Conservation (phyloP, 1,284 basidiomycete genomes). For the Ceratobasidium sp. region DNA sequence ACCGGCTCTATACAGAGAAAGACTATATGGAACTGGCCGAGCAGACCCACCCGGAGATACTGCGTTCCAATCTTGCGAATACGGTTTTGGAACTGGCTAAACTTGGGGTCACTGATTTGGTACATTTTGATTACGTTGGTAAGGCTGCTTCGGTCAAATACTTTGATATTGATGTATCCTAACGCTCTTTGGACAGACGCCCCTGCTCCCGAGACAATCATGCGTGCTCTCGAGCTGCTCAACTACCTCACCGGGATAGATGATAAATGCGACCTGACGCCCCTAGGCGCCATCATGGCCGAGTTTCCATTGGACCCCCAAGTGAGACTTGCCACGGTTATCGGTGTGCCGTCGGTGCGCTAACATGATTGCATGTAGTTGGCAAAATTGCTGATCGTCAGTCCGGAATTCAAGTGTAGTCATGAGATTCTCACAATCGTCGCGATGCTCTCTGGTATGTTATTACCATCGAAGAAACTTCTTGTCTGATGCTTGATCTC, state of each 20-base stretch:
- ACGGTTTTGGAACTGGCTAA: slow-evolving; percentile 92
- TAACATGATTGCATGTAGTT: slow-evolving; percentile 63
- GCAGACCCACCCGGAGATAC: slow-evolving; percentile 63
- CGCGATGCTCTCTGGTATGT: slow-evolving; percentile 91
- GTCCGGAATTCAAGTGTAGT: slow-evolving; percentile 95
- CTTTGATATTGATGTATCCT: too few relatives aligned
- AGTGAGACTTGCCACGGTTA: slow-evolving; percentile 61
- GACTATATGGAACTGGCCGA: slow-evolving; percentile 81
- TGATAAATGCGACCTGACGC: slow-evolving; percentile 94
- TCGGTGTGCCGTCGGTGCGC: background rate
- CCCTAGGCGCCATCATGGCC: slow-evolving; percentile 97
- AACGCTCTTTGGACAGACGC: slow-evolving; percentile 81
- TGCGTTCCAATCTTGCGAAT: slow-evolving; percentile 61
- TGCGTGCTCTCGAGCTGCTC: slow-evolving; percentile 92
- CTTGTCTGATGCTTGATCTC: background rate
- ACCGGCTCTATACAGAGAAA: slow-evolving; percentile 97
- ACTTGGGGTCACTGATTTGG: slow-evolving; percentile 98
- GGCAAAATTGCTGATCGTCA: slow-evolving; percentile 94
- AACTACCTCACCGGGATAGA: slow-evolving; percentile 97
- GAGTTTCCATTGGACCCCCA: slow-evolving; percentile 99
- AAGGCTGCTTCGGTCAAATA: too few relatives aligned
- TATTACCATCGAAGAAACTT: background rate
- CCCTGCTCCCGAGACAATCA: slow-evolving; percentile 94
- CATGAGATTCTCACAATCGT: slow-evolving; percentile 96
- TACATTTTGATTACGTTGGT: slow-evolving; percentile 90